Evolutionary conservation across 2,329 filamentous ascomycete species (phyloP).

Genomic region (Lachnellula subtilissima): DNA sequence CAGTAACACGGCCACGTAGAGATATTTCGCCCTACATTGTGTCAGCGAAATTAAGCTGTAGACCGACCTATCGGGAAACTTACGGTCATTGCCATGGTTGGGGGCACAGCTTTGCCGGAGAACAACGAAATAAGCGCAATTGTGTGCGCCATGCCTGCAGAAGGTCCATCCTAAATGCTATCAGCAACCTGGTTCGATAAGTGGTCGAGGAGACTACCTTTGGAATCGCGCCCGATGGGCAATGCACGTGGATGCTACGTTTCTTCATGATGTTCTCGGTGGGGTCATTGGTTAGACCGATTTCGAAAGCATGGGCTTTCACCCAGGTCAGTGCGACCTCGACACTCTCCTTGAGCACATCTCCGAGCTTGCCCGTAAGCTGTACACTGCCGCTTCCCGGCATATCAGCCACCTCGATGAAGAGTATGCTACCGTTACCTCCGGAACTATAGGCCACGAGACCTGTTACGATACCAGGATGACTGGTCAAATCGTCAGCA

Average conservation of each 20-base stretch:
- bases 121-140: slow-evolving; percentile 91
- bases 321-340: slow-evolving; percentile 97
- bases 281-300: slow-evolving; percentile 76
- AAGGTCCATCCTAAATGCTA: slow-evolving; percentile 65
- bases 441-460: slow-evolving; percentile 92
- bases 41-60: slow-evolving; percentile 16
- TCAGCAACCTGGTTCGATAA: slow-evolving; percentile 13
- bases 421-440: slow-evolving; percentile 91
- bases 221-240: slow-evolving; percentile 87
- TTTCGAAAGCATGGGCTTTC: slow-evolving; percentile 87
- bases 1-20: slow-evolving; percentile 82
- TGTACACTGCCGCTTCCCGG: slow-evolving; percentile 88
- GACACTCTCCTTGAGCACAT: slow-evolving; percentile 94
- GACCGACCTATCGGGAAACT: slow-evolving; percentile 27
- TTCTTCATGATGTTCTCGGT: slow-evolving; percentile 94
- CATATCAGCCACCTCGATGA: slow-evolving; percentile 98
- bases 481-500: slow-evolving; percentile 37
- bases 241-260: slow-evolving; percentile 92
- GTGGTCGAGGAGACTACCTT: slow-evolving; percentile 70
- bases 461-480: slow-evolving; percentile 91
- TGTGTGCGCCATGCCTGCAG: slow-evolving; percentile 88
- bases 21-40: slow-evolving; percentile 55
- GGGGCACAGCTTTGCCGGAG: slow-evolving; percentile 76
- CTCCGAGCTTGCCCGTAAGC: slow-evolving; percentile 91
- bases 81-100: slow-evolving; percentile 92